Evolutionary conservation across 169 alveolate genomes (phyloP), one percentile per base, ranked within the genome.

Genomic region (Cryptosporidium xiaoi): DNA sequence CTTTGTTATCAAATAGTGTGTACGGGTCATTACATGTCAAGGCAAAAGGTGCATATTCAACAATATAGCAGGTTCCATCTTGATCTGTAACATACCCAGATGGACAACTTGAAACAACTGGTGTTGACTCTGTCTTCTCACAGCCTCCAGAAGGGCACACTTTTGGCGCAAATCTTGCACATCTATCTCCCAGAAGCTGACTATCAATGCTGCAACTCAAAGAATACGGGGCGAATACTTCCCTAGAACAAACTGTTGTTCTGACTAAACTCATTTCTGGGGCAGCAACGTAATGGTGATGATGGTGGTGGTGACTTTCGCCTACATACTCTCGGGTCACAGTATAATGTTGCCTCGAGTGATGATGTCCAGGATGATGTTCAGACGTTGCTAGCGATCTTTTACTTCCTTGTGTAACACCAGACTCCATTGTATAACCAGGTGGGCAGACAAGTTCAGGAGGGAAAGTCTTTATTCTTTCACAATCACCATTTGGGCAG

Each of bases 401-500:
- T 60, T 36, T 33, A 0, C 18, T 40, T 27, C 87, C 87, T 13
- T 56, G 65, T 0, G 87, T 46, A 40, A 77, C 87, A 31, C 87
- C 87, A 60, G 87, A 51, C 36, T 77, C 87, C 87, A 77, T 77
- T 77, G 87, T 77, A 56, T 77, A 77, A 27, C 87, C 87, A 27
- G 87, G 87, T 56, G 87, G 87, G 13, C 87, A 77, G 29, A 77
- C 87, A 18, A 77, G 64, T 40, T 77, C 87, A 20, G 87, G 87
- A 18, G 87, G 87, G 87, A 77, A 77, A 24, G 87, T 77, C 36
- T 46, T 60, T 46, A 77, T 50, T 24, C 77, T 56, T 24, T 77
- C 87, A 18, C 87, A 77, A 77, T 77, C 87, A 0, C 87, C 87
- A 77, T 77, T 77, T 55, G 87, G 87, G 27, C 87, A 77, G n/a